Percentiles rank a stretch among this genome's conserved stretches.
phyloP scores from a whole-genome alignment of 164 flowering plant species.

The Piper longum region DNA sequence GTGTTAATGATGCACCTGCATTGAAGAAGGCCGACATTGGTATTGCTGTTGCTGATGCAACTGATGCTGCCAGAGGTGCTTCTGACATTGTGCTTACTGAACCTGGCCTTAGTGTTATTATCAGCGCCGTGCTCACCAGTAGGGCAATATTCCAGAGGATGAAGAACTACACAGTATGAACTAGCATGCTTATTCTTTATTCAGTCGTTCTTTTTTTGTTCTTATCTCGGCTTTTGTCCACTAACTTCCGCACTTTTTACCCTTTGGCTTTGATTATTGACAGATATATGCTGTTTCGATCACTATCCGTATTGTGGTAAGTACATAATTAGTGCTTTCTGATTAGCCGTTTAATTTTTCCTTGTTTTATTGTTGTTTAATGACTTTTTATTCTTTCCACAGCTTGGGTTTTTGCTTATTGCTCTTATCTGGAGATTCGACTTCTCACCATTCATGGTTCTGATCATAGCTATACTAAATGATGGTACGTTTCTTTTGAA shows the following conservation, averaged over 20 bases:
- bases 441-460: slow-evolving; percentile 93
- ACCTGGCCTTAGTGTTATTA: slow-evolving; percentile 92
- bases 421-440: slow-evolving; percentile 91
- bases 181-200: background rate
- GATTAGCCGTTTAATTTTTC: background rate
- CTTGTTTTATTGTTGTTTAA: too few species aligned
- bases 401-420: slow-evolving; percentile 90
- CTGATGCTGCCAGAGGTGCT: slow-evolving; percentile 96
- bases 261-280: slow-evolving; percentile 5
- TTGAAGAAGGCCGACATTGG: slow-evolving; percentile 38
- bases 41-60: slow-evolving; percentile 48
- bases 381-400: background rate
- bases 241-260: background rate
- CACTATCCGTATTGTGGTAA: slow-evolving; percentile 94
- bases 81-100: slow-evolving; percentile 95
- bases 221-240: background rate
- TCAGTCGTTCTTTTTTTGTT: background rate
- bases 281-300: slow-evolving; percentile 98
- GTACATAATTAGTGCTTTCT: slow-evolving; percentile 9
- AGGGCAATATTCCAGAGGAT: slow-evolving; percentile 97
- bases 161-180: slow-evolving; percentile 80
- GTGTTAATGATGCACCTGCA: slow-evolving; percentile 42
- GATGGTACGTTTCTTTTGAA: slow-evolving; percentile 43
- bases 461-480: slow-evolving; percentile 90
- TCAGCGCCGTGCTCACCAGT: slow-evolving; percentile 93